Evolutionary conservation across 352 stramenopile genomes (phyloP), one percentile per base, ranked within the genome.

Genomic region (Phytophthora macrochlamydospora): DNA sequence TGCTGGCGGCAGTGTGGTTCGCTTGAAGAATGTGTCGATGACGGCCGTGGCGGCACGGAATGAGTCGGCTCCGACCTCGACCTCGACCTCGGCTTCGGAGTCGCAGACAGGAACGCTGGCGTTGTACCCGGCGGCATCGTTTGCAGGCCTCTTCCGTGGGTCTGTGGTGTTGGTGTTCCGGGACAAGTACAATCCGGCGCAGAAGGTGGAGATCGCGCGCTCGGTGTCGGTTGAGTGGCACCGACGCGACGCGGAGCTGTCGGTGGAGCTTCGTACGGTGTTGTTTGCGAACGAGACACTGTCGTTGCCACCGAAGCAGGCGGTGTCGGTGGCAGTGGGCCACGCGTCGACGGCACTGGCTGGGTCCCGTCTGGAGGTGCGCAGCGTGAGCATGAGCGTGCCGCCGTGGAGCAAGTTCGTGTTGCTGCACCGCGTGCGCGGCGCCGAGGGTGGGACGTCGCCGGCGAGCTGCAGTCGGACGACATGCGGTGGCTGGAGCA

Each of bases 231-330:
- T 40, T 40, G 6, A 6, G 35, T 40, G 35, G 35, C 35, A 11
- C 9, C 35, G 35, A 11, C 6, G 35, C 35, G 35, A 40, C 35
- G 35, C 9, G 35, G 35, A 40, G 35, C 9, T 40, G 35, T 11
- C 35, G 9, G 35, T 40, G 35, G 35, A 40, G 35, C 35, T 40
- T 6, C 35, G 9, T 11, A 40, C 35, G 6, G 35, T 62, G 18
- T 49, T 65, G 33, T 65, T 62, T 30, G 50, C 31, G 35, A 73
- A 68, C 59, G 65, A 73, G 53, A 64, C 65, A 49, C 40, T 68
- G 58, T 35, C 37, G 52, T 2, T 71, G 57, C 33, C 61, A 52
- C 28, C 51, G 38, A 32, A 32, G 51, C 53, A 69, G 35, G 18
- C 64, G 54, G 40, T 69, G 28, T 46, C 46, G 18, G 12, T 69